Evolutionary conservation across 331 rosid species (phyloP), one percentile per base, ranked within the genome.

Genomic region (Rosa hybrid): DNA sequence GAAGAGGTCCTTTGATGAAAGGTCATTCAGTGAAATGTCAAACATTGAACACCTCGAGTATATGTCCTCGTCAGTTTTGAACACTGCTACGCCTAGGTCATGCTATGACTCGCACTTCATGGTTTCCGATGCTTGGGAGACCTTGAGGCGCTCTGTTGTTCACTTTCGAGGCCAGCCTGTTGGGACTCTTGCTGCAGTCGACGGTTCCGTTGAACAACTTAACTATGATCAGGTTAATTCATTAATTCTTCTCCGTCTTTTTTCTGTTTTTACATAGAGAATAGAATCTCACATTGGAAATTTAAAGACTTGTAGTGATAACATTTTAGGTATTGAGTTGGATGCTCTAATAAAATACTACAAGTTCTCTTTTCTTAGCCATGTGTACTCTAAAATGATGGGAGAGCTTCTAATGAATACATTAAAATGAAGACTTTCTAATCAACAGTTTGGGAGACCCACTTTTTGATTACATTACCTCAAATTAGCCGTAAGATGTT

Each of bases 211-310:
- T 8, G 87, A 84, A 64, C 81, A 80, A 20, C 81, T 84, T 17
- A 84, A 84, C 75, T 79, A 84, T 71, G 87, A 84, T 84, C 87
- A 84, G 87, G 87, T 80, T 20, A 23, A 48, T 73, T 2, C 8
- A 84, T 80, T 20, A 23, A 48, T 73, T 2, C 8, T 11, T 8
- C 12, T 18, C n/a, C 16, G 17, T 41, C 21, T 2, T 18, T 1
- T 38, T 18, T 16, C 68, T 34, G 4, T 75, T 34, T 34, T 5
- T 51, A 53, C 14, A 3, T 56, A 6, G 23, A 17, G 10, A 17
- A 20, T 54, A 7, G 63, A 56, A 56, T 56, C 25, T 17, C 62
- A 56, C 4, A 41, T 42, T 7, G 45, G 9, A 42, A 42, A 42
- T 42, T 42, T 6, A 7, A 20, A 5, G 21, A 2, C 23, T 7